A percentile compares a stretch with the other conserved stretches of the same genome.
Conservation (phyloP, 108 stramenopile species). For the Cylindrotheca fusiformis region DNA sequence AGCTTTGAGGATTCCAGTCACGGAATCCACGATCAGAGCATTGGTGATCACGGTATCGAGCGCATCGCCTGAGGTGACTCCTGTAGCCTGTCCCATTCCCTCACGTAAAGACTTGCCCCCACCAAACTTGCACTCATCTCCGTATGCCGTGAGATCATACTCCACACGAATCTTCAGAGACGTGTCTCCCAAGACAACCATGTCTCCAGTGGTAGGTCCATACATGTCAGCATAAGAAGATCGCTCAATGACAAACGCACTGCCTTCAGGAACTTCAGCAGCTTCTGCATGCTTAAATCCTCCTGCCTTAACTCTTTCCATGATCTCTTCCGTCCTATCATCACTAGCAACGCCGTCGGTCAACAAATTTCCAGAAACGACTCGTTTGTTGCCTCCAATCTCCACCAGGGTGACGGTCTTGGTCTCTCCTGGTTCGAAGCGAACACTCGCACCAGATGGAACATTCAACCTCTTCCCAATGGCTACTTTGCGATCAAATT, state of each 20-base stretch:
- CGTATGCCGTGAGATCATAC: conserved; percentile 70
- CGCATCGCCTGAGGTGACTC: conserved; percentile 55
- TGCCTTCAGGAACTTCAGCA: conserved; percentile 29
- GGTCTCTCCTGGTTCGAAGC: conserved; percentile 96
- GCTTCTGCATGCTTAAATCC: conserved; percentile 44
- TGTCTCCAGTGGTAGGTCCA: conserved; percentile 86
- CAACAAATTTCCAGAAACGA: conserved; percentile 59
- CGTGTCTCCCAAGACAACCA: conserved; percentile 90
- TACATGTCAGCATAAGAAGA: conserved; percentile 74
- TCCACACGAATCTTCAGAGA: conserved; percentile 81
- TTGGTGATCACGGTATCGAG: conserved; percentile 96
- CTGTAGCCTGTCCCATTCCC: conserved; percentile 96
- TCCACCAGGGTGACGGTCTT: conserved; percentile 91
- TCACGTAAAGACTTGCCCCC: conserved; percentile 97
- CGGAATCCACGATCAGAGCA: conserved; percentile 91
- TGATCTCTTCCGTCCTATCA: conserved; percentile 41
- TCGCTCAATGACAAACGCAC: conserved; percentile 46
- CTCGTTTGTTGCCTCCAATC: conserved; percentile 71
- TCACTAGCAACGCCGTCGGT: conserved; percentile 47
- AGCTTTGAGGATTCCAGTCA: conserved; percentile 87
- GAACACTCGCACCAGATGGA: conserved; percentile 88
- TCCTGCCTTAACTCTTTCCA: conserved; percentile 43
- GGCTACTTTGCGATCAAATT: conserved; percentile 84
- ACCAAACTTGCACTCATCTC: conserved; percentile 98
- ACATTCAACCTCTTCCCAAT: conserved; percentile 92